Conservation (phyloP, 1,284 basidiomycete genomes). For the Irpex lacteus region DNA sequence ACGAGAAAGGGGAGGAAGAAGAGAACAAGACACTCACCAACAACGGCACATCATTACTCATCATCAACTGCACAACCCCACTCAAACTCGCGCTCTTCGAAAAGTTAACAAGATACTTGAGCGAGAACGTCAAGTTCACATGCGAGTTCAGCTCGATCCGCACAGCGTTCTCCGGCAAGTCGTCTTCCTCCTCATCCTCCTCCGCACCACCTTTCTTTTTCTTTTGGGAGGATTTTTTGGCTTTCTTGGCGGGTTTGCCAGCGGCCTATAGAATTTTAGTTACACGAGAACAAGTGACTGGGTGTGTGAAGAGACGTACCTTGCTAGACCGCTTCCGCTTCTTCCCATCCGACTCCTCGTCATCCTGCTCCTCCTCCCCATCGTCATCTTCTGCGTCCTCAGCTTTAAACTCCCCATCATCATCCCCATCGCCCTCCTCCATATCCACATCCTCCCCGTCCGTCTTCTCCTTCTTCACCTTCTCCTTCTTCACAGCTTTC, state of each 20-base stretch:
- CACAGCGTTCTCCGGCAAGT: conserved; percentile 52
- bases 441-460: conserved; percentile 38
- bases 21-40: conserved; percentile 52
- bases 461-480: conserved; percentile 44
- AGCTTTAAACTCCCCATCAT: conserved; percentile 41
- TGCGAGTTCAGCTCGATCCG: conserved; percentile 87
- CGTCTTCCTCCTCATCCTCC: conserved; percentile 44
- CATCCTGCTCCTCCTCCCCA: conserved; percentile 52
- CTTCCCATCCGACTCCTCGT: conserved; percentile 35
- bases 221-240: conserved; percentile 34
- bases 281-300: no score
- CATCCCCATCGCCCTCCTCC: conserved; percentile 36
- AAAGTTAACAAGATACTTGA: conserved; percentile 98
- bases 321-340: conserved; percentile 69
- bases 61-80: conserved; percentile 74
- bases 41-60: conserved; percentile 90
- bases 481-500: conserved; percentile 36
- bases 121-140: conserved; percentile 92
- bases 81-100: conserved; percentile 86
- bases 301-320: no score
- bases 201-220: conserved; percentile 5
- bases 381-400: conserved; percentile 43
- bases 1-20: no score
- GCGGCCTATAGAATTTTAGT: no score
- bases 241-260: conserved; percentile 47